Percentiles rank a stretch among this genome's conserved stretches.
Conservation (phyloP, 2,329 filamentous ascomycete species). For the Elsinoe australis region DNA sequence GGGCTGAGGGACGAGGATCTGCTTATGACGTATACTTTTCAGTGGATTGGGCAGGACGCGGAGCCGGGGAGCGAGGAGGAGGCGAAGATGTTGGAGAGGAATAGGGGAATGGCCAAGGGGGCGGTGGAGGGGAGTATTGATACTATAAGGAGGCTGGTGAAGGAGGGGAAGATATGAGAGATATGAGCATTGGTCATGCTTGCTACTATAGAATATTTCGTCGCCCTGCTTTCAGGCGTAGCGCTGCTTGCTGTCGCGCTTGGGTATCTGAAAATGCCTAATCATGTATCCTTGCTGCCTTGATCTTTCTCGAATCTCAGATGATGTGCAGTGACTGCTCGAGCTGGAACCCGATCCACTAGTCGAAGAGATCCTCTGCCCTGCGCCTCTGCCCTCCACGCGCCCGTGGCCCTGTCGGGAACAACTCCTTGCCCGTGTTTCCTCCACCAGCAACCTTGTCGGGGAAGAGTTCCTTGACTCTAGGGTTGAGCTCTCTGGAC, state of each 20-base stretch:
- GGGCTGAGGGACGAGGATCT: constrained; percentile 30
- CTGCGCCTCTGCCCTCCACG: constrained; percentile 25
- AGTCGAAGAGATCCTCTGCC: constrained; percentile 20
- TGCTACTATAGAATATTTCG: background rate
- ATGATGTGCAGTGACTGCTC: background rate
- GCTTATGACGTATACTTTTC: constrained; percentile 43
- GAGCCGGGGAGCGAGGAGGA: constrained; percentile 32
- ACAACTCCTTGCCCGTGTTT: constrained; percentile 28
- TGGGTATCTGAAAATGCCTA: constrained; percentile 8
- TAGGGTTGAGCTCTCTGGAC: constrained; percentile 20
- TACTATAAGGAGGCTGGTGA: constrained; percentile 37
- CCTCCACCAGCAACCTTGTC: constrained; percentile 22
- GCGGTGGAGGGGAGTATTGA: constrained; percentile 40
- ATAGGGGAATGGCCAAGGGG: constrained; percentile 32
- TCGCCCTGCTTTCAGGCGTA: background rate
- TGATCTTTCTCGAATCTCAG: background rate
- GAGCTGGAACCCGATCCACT: constrained; percentile 7
- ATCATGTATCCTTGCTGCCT: background rate
- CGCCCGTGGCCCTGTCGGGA: constrained; percentile 29
- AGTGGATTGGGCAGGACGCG: constrained; percentile 34
- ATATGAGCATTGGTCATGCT: background rate
- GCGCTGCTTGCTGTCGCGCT: constrained; percentile 3
- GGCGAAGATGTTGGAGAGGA: constrained; percentile 25
- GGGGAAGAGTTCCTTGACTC: constrained; percentile 30
- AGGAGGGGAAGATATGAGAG: constrained; percentile 17